Evolutionary conservation across 2,329 filamentous ascomycete genomes (phyloP).

Genomic region (Aspergillus quadricinctus): DNA sequence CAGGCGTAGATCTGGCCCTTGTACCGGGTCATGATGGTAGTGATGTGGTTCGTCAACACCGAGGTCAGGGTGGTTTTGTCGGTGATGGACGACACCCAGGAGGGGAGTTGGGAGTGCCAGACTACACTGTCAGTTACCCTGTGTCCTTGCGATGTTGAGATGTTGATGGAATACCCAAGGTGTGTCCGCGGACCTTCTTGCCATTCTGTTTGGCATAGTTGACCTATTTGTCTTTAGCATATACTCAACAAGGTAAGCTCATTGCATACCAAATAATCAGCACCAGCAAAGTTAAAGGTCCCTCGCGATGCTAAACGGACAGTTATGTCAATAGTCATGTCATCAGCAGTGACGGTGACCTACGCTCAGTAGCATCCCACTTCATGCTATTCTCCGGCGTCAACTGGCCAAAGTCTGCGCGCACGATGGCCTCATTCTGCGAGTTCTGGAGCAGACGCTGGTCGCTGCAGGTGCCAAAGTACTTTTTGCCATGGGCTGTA

Average conservation of each 20-base stretch:
- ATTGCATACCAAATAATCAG: conserved; percentile 42
- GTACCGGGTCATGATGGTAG: conserved; percentile 30
- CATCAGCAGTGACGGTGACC: background rate
- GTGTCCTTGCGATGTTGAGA: conserved; percentile 22
- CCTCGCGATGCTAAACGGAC: conserved; percentile 36
- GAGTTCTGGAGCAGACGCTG: conserved; percentile 53
- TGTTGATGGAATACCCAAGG: conserved; percentile 45
- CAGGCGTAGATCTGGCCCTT: conserved; percentile 35
- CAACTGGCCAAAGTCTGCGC: conserved; percentile 60
- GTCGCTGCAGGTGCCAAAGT: conserved; percentile 58
- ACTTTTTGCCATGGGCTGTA: conserved; percentile 61
- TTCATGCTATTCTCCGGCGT: conserved; percentile 62
- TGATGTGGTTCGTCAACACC: conserved; percentile 47
- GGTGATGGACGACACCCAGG: conserved; percentile 47
- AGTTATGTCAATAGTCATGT: background rate
- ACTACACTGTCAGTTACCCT: conserved; percentile 8
- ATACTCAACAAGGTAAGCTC: conserved; percentile 53
- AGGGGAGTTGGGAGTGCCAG: conserved; percentile 39
- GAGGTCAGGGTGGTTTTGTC: conserved; percentile 46
- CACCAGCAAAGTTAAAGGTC: conserved; percentile 54
- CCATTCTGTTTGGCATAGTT: conserved; percentile 35
- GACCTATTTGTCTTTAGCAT: conserved; percentile 49
- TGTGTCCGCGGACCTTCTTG: conserved; percentile 59
- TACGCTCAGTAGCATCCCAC: conserved; percentile 59
- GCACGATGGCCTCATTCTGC: conserved; percentile 56